Percentiles rank a stretch among this genome's conserved stretches.
phyloP scores from a whole-genome alignment of 257 asterid genomes.

The Vinca minor region DNA sequence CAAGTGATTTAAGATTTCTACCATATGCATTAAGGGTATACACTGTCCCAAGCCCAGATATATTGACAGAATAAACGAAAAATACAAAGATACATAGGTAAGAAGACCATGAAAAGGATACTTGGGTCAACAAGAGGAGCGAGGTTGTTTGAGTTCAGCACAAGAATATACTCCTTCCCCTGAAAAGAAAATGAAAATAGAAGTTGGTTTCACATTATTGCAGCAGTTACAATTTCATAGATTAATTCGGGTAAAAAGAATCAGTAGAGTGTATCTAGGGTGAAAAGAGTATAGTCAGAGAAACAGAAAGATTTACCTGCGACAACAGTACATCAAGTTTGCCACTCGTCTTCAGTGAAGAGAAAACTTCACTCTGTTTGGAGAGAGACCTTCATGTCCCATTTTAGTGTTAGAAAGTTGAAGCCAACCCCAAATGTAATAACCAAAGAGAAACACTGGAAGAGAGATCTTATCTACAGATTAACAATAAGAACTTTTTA shows the following conservation, averaged over 20 bases:
- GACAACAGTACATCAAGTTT: constrained; percentile 51
- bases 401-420: not conserved
- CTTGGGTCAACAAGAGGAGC: constrained; percentile 70
- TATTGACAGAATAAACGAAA: not conserved
- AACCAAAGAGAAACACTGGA: not conserved
- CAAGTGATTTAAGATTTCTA: too few relatives aligned
- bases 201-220: not conserved
- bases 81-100: constrained; percentile 9
- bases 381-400: constrained; percentile 39
- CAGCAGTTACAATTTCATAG: too few relatives aligned
- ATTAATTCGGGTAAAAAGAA: not conserved
- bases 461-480: not conserved
- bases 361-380: constrained; percentile 46
- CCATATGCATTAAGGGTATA: too few relatives aligned
- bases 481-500: not conserved
- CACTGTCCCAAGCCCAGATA: not conserved
- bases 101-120: constrained; percentile 47
- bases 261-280: not conserved
- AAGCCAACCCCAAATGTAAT: not conserved
- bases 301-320: constrained; percentile 48
- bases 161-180: constrained; percentile 83
- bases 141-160: constrained; percentile 71
- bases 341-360: constrained; percentile 50
- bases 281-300: not conserved
- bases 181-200: constrained; percentile 21